Percentiles rank a stretch among this genome's conserved stretches.
Conservation (phyloP, 305 asterid genomes). For the Rubia tinctorum region DNA sequence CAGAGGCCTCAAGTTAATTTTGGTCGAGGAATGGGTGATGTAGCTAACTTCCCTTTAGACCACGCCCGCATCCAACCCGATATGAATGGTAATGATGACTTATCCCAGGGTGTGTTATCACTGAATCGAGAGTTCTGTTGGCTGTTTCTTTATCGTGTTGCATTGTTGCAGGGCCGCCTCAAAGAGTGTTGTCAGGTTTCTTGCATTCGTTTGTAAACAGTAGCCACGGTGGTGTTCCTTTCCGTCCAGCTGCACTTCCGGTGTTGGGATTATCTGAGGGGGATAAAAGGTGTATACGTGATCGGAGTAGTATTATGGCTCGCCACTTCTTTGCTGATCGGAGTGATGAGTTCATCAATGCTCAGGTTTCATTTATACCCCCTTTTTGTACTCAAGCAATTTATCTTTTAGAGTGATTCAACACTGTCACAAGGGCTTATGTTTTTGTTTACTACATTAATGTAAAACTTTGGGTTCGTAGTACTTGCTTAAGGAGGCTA, state of each 20-base stretch:
- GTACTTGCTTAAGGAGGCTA: background rate
- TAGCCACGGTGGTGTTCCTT: constrained; percentile 69
- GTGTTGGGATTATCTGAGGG: constrained; percentile 91
- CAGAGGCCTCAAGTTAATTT: constrained; percentile 71
- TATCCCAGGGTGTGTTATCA: background rate
- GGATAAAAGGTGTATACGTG: constrained; percentile 96
- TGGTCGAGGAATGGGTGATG: constrained; percentile 29
- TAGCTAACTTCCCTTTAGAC: constrained; percentile 32
- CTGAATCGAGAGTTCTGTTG: background rate
- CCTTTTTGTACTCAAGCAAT: background rate
- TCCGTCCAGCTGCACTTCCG: constrained; percentile 86
- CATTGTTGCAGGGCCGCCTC: constrained; percentile 84
- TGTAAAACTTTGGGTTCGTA: background rate
- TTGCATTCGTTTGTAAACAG: constrained; percentile 95
- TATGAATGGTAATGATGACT: constrained; percentile 55
- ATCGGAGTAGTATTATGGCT: constrained; percentile 99
- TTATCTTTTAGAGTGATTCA: background rate
- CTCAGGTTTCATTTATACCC: constrained; percentile 55
- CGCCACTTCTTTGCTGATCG: constrained; percentile 97
- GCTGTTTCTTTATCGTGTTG: background rate
- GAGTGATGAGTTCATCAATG: constrained; percentile 82
- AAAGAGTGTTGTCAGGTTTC: constrained; percentile 85
- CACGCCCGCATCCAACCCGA: constrained; percentile 47
- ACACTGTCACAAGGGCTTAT: background rate
- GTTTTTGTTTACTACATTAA: background rate